Base-by-base conservation (phyloP, 1,139 yeast genomes). In the Geotrichum europaeum region DNA sequence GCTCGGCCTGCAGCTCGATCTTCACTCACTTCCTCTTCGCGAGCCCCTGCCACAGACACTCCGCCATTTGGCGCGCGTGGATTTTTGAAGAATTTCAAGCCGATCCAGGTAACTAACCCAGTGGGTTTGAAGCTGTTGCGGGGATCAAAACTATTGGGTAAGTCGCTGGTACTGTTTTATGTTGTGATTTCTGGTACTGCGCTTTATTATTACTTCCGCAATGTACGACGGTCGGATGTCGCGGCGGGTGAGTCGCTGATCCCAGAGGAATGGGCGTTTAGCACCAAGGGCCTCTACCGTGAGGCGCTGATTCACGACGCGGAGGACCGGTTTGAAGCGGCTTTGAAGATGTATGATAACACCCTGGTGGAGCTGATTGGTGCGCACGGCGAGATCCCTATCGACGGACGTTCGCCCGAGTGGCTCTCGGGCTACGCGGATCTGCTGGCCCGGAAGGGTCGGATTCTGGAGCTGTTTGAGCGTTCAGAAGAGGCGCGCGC, bases 351-450 rank as follows among this genome's bases (percentile, higher is more conserved):
- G 57, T 73, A 61, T 63, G 67, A 64, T 60, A 65, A 61, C 32
- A 75, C 67, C 25, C 68, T 68, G 61, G 68, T 66, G 28, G 60
- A 62, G 51, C 68, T 69, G 63, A 70, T 62, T 49, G 63, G 43
- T 36, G 43, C 43, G 18, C 43, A n/a, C 18, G 43, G 43, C 10
- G 43, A 36, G 43, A 36, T 49, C 56, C 62, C 10, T 65, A 67
- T 58, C 66, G 69, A 36, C n/a, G 43, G 43, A 36, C 43, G 43
- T 59, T 69, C 73, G 49, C 66, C 65, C 20, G 69, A 65, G 47
- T 77, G 80, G 79, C 67, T 76, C 25, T 64, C 70, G 0, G 76
- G 75, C 0, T 78, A 78, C 62, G 66, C 76, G 1, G 80, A 78
- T 63, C 56, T 76, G 20, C 68, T 76, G 30, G 69, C 73, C 25